Percentiles rank a stretch among this genome's conserved stretches.
Conservation (phyloP, 306 rosid species). For the Ormosia semicastrata region DNA sequence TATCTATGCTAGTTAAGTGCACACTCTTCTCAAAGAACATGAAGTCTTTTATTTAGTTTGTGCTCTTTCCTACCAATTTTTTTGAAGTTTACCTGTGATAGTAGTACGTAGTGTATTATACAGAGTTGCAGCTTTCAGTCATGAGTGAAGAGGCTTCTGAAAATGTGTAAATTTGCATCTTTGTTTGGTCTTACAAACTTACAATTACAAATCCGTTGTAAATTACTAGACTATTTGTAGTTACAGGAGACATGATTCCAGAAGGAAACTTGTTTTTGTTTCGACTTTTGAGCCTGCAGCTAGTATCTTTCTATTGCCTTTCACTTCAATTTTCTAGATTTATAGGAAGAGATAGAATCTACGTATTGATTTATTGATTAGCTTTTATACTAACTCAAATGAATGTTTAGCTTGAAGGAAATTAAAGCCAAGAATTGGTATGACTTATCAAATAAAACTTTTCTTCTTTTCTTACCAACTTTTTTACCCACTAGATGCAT, state of each 20-base stretch:
- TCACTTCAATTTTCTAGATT: not conserved
- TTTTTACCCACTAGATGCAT: too few relatives aligned
- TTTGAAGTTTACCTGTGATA: not conserved
- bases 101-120: not conserved
- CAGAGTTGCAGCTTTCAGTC: not conserved
- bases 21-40: not conserved
- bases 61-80: not conserved
- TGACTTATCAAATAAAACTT: not conserved
- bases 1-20: not conserved
- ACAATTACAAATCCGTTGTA: not conserved
- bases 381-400: not conserved
- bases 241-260: not conserved
- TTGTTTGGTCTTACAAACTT: not conserved
- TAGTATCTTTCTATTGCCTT: not conserved
- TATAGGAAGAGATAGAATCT: not conserved
- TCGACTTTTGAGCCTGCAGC: not conserved
- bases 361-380: not conserved
- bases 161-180: slow-evolving; percentile 13
- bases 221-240: not conserved
- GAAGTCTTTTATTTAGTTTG: not conserved
- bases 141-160: slow-evolving; percentile 10
- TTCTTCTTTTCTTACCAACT: not conserved
- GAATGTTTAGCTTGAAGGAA: not conserved
- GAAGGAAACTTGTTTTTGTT: not conserved
- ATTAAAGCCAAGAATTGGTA: not conserved